Conservation (phyloP, 1,284 basidiomycete genomes). For the Pterulicium gracile region DNA sequence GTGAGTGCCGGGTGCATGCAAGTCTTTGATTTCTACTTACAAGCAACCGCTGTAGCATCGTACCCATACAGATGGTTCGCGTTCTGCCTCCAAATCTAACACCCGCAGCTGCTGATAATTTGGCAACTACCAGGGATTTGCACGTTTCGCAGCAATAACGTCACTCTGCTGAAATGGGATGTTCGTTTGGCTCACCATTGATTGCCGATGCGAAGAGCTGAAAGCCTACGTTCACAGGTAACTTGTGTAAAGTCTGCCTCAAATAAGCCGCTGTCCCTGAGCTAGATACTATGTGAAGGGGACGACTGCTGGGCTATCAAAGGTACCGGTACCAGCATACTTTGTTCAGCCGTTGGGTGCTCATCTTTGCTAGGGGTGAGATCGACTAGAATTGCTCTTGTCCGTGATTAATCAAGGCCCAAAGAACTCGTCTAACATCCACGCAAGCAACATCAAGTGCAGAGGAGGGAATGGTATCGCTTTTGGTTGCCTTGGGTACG, state of each 20-base stretch:
- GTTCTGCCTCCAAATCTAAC: neutral
- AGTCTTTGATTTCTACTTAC: neutral
- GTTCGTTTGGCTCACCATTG: neutral
- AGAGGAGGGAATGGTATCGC: neutral
- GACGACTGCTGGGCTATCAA: neutral
- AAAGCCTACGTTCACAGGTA: neutral
- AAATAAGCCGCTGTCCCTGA: too few species aligned
- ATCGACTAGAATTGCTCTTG: too few species aligned
- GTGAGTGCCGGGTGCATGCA: neutral
- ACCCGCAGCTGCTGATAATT: neutral
- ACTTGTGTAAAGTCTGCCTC: too few species aligned
- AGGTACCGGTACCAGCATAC: too few species aligned
- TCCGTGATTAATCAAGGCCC: too few species aligned
- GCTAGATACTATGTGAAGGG: too few species aligned
- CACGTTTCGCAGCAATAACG: neutral
- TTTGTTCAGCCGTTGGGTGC: neutral
- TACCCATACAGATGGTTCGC: neutral
- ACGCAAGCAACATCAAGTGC: neutral
- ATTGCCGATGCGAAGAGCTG: neutral
- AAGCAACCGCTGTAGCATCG: neutral
- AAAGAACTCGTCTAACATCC: neutral
- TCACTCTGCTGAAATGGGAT: neutral
- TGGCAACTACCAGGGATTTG: neutral
- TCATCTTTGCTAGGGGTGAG: neutral
- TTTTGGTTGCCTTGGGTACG: neutral